Percentiles rank a stretch among this genome's conserved stretches.
Conservation (phyloP, 768 basidiomycete genomes). For the Tricholoma flavovirens region DNA sequence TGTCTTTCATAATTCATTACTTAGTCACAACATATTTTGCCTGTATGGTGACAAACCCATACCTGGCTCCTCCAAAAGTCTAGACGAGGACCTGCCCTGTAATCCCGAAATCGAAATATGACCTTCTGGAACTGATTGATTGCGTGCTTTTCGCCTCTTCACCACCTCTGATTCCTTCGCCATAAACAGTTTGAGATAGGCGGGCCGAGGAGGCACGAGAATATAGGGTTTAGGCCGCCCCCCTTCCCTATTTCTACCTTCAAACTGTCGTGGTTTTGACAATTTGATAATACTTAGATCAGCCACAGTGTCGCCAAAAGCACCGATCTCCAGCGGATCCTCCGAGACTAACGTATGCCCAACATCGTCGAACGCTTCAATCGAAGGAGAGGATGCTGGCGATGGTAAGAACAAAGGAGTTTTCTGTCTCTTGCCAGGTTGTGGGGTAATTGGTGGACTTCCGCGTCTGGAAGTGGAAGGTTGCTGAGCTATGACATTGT, state of each 20-base stretch:
- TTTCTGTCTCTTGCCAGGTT: constrained; percentile 12
- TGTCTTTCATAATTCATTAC: not conserved
- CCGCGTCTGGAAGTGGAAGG: not conserved
- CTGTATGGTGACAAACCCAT: constrained; percentile 6
- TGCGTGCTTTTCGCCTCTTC: constrained; percentile 2
- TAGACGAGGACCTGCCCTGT: not conserved
- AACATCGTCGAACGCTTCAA: not conserved
- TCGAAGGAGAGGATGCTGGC: constrained; percentile 29
- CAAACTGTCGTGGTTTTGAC: not conserved
- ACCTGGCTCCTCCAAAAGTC: constrained; percentile 17
- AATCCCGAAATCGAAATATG: constrained; percentile 1
- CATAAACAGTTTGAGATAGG: constrained; percentile 18
- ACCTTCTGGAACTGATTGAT: not conserved
- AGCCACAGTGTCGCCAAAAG: not conserved
- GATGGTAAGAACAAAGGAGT: constrained; percentile 48
- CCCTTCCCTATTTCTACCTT: not conserved
- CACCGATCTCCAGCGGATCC: not conserved
- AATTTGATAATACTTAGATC: not conserved
- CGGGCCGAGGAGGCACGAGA: constrained; percentile 27
- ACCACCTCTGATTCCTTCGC: constrained; percentile 1
- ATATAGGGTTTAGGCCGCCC: constrained; percentile 17
- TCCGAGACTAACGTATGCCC: not conserved
- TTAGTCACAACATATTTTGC: not conserved
- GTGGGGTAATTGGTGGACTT: not conserved
- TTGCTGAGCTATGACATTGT: not conserved